Percentiles rank a stretch among this genome's conserved stretches.
These are phyloP conservation scores for Cryphonectria nitschkei DNA, from an alignment of 2,329 filamentous ascomycete species.

Conservation along the genomic window DNA sequence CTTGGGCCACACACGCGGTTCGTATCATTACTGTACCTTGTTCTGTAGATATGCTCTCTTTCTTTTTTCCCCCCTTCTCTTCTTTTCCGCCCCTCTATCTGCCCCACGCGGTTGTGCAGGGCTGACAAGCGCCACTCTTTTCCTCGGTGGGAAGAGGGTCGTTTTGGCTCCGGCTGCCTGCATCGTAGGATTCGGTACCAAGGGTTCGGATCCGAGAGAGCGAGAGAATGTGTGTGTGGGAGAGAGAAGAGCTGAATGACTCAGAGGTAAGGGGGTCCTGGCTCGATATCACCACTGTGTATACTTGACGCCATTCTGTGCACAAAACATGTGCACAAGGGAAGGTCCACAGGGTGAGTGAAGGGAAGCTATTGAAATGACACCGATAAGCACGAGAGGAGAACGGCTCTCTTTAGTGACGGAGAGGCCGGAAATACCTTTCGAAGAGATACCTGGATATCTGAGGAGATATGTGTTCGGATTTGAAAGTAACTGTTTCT, in stretches of 20 bases:
- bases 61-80: too few relatives aligned
- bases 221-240: neutral
- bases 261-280: neutral
- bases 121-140: slow-evolving; percentile 1
- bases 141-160: neutral
- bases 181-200: slow-evolving; percentile 4
- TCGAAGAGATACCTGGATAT: neutral
- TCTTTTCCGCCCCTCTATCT: too few relatives aligned
- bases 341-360: neutral
- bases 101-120: neutral
- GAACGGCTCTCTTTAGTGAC: neutral
- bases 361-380: neutral
- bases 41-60: neutral
- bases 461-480: neutral
- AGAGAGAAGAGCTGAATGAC: neutral
- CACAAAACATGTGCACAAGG: neutral
- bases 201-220: neutral
- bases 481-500: neutral
- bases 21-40: neutral
- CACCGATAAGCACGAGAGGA: neutral
- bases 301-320: neutral
- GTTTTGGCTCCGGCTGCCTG: neutral
- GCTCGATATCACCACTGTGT: neutral
- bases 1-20: neutral
- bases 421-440: neutral